Evolutionary conservation across 257 asterid species (phyloP), one percentile per base, ranked within the genome.

Genomic region (Primulina eburnea): DNA sequence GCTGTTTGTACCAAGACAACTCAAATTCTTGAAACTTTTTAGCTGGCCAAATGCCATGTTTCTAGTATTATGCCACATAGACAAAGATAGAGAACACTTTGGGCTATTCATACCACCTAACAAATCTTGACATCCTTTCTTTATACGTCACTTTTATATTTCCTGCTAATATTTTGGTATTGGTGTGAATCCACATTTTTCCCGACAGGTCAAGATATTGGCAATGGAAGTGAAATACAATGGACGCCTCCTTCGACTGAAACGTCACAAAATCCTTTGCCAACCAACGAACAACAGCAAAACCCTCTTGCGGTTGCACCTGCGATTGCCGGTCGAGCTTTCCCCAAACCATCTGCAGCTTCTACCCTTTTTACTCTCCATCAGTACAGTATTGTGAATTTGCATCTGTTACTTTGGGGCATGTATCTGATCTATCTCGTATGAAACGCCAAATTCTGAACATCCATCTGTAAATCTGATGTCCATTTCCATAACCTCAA

Each of bases 271-370:
- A 83, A 81, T 69, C 95, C 95, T 4, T 57, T 90, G 84, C 95
- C 93, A 33, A 76, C 88, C 8, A 78, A 67, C 37, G 79, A 90
- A 76, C 84, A 80, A 64, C 91, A 79, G 72, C 80, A 66, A 33
- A 64, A 67, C 64, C 85, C 82, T 4, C 47, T 32, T 11, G 86
- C 91, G 26, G 83, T 79, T 37, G 70, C 95, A 18, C 97, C 97
- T 8, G 93, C 95, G 38, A 75, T 83, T 75, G 93, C 97, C 0
- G 92, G 86, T 62, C 81, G 83, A 75, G 70, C 97, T 65, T 77
- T 89, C 50, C 65, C 82, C 4, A 70, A 79, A 65, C 78, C 82
- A 66, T 88, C 91, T 14, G 65, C 80, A 40, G 86, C 85, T 56
- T 77, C 87, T 47, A 67, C 68, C 11, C 73, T 18, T 77, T 53